These are phyloP conservation scores for Chamaecyparis obtusa DNA, from an alignment of 75 land plant genomes.

Conservation along the genomic window DNA sequence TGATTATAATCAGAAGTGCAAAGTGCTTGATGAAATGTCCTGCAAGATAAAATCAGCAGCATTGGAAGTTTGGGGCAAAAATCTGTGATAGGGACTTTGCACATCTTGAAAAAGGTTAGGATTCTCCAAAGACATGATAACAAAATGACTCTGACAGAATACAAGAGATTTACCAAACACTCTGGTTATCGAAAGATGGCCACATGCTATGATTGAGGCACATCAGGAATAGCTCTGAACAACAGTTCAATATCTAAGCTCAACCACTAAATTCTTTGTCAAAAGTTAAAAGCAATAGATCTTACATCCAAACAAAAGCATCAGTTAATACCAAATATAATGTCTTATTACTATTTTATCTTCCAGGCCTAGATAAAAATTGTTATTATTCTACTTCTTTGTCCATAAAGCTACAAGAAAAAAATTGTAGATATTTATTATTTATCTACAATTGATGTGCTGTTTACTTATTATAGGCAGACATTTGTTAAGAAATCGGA, in stretches of 20 bases:
- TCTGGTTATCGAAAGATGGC: no score
- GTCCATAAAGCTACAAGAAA: no score
- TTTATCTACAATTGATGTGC: neutral
- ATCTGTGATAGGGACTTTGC: no score
- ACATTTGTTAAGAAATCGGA: neutral
- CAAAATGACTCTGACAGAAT: neutral
- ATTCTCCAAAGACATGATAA: neutral
- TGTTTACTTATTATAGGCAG: neutral
- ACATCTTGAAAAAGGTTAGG: no score
- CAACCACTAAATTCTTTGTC: neutral
- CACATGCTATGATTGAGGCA: neutral
- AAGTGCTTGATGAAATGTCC: no score
- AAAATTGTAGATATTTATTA: no score
- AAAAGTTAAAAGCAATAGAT: neutral
- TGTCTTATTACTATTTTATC: no score
- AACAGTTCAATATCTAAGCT: neutral
- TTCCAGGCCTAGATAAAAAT: no score
- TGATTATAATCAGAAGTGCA: no score
- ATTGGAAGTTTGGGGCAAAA: no score
- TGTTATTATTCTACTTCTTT: no score
- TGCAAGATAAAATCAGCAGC: no score
- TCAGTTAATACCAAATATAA: neutral
- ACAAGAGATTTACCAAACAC: neutral
- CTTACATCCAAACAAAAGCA: neutral
- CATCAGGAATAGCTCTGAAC: neutral